Evolutionary conservation across 306 rosid genomes (phyloP), one percentile per base, ranked within the genome.

Genomic region (Acmispon strigosus): DNA sequence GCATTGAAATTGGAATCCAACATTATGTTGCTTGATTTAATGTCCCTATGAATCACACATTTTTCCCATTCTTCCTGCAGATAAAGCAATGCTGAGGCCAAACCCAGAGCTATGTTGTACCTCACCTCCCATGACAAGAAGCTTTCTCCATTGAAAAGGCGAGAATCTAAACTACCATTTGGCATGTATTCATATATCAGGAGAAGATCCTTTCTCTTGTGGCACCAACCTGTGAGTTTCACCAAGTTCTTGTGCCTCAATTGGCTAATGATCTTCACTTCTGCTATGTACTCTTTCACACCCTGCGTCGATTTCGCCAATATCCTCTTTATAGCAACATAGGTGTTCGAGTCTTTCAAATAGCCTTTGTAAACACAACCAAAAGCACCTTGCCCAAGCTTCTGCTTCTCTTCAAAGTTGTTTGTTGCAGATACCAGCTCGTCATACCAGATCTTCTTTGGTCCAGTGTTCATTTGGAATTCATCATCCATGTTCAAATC

Each of bases 201-300:
- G 11, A 83, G 10, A 3, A 79, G 49, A 22, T 80, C 58, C 4
- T 56, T 69, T 34, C 39, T 79, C 39, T 62, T 61, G 14, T 83
- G 84, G 52, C 87, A 76, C 87, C 84, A 83, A 29, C 87, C 87
- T 0, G 20, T 36, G 37, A 83, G 80, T 55, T 73, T 60, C 10
- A 83, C 69, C 36, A 83, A 68, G 68, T 83, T 83, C 51, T 48
- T 67, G 13, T 83, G 87, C 59, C 82, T 72, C 37, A 83, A 5
- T 4, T 66, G 75, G 49, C 84, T 51, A 11, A 79, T 79, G 24
- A 62, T 80, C 32, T 8, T 79, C 9, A 76, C 82, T 75, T 83
- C 84, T 1, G 80, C 11, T 14, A 22, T 32, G 17, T 66, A 83
- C 36, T 79, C 82, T 43, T 76, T 72, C 8, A 15, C 61, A 18